Evolutionary conservation across 805 yeast species (phyloP), one percentile per base, ranked within the genome.

Genomic region (Pichia kluyveri): DNA sequence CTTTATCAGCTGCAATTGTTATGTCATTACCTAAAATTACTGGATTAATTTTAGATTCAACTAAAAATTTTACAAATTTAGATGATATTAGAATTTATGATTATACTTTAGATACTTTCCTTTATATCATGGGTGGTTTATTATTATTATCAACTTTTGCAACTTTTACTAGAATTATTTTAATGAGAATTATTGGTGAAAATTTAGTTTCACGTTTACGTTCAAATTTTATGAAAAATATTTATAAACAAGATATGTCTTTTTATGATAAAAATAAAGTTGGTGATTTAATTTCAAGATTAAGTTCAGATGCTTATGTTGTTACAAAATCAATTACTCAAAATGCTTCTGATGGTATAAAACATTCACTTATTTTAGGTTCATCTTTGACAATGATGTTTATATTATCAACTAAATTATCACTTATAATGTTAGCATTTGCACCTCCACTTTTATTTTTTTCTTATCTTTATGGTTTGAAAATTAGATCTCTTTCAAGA

Each of bases 331-430:
- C 96, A 0, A 79, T 91, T 28, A 87, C 96, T 38, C 90, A 85
- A 55, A 90, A 91, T 62, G 75, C 91, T 38, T 83, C 95, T 31
- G 98, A 90, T 62, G 98, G 98, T 38, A 77, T 89, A 34, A 73
- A 96, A 47, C 85, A 96, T 8, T 60, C 83, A 1, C 77, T 90
- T 14, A 80, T 87, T 50, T 96, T 96, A 3, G 72, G 75, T 32
- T 87, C 87, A 26, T 96, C 96, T 1, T 71, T 90, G 42, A 77
- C 87, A 2, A 88, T 90, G 96, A 91, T 90, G 98, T 76, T 86
- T 58, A 75, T 79, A 56, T 85, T 90, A 2, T 83, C 93, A 31
- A 73, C 87, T 70, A 80, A 88, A 57, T 70, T 90, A 51, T 86
- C 96, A 0, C 70, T 82, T 10, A 79, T 86, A 42, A 83, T 91